phyloP scores from a whole-genome alignment of 1,284 basidiomycete genomes.

The Phellopilus nigrolimitatus region DNA sequence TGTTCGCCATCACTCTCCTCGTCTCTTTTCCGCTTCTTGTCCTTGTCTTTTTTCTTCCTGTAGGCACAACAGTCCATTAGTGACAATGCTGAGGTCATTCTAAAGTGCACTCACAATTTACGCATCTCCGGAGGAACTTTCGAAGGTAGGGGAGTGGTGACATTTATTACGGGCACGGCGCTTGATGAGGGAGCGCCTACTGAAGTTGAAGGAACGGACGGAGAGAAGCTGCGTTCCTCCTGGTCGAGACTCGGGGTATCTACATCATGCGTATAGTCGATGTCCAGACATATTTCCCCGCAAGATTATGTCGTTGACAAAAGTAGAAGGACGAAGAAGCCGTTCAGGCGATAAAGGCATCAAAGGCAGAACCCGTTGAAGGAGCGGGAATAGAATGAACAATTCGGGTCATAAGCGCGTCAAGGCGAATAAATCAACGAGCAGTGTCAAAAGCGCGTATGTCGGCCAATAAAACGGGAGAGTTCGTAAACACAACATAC shows the following conservation, averaged over 20 bases:
- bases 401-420: neutral
- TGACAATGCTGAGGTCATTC: conserved; percentile 24
- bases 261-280: neutral
- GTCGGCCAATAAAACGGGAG: neutral
- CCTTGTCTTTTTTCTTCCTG: conserved; percentile 61
- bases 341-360: neutral
- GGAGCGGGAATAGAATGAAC: too few relatives aligned
- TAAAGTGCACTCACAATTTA: conserved; percentile 25
- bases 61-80: conserved; percentile 36
- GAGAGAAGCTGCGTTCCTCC: conserved; percentile 20
- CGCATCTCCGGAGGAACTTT: conserved; percentile 17
- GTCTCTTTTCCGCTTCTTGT: conserved; percentile 77
- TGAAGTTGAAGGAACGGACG: conserved; percentile 10
- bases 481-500: neutral
- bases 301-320: too few relatives aligned
- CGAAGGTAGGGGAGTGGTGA: conserved; percentile 26
- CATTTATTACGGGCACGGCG: conserved; percentile 22
- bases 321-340: neutral
- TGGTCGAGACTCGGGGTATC: conserved; percentile 20
- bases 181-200: conserved; percentile 20
- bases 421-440: neutral
- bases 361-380: neutral
- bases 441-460: too few relatives aligned
- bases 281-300: too few relatives aligned
- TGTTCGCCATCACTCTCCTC: conserved; percentile 70